phyloP scores from a whole-genome alignment of 2,329 filamentous ascomycete species.

The Trichoderma cornu-damae region DNA sequence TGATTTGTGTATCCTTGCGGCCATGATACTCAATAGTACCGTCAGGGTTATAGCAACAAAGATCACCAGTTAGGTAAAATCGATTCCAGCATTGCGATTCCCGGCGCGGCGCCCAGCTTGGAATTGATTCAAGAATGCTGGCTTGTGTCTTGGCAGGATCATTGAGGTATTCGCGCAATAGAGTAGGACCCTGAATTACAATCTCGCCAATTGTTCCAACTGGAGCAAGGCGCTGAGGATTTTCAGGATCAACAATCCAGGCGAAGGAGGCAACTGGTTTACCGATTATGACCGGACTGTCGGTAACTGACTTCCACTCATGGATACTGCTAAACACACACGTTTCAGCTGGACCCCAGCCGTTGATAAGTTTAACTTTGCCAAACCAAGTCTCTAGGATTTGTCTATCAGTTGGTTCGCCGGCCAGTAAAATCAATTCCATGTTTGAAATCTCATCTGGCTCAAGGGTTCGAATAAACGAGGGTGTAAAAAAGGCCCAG shows the following conservation, averaged over 20 bases:
- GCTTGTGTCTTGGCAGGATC: not conserved
- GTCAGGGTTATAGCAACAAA: not conserved
- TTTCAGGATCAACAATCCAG: conserved; percentile 7
- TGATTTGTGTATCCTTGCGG: conserved; percentile 1
- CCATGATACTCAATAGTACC: conserved; percentile 10
- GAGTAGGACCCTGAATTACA: conserved; percentile 13
- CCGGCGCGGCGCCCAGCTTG: not conserved
- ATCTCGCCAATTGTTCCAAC: conserved; percentile 15
- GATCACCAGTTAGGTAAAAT: conserved; percentile 2
- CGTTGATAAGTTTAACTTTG: conserved; percentile 19
- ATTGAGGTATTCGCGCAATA: conserved; percentile 9
- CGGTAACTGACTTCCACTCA: conserved; percentile 1
- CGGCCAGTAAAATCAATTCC: conserved; percentile 1
- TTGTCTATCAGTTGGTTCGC: conserved; percentile 13
- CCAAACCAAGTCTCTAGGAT: conserved; percentile 17
- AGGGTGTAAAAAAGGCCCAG: conserved; percentile 13
- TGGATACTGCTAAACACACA: conserved; percentile 14
- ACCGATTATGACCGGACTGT: conserved; percentile 11
- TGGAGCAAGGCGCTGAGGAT: conserved; percentile 5
- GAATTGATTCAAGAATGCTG: not conserved
- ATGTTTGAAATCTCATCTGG: conserved; percentile 9
- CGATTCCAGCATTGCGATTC: not conserved
- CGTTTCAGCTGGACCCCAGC: conserved; percentile 21
- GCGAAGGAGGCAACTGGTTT: not conserved
- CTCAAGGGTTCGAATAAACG: not conserved